These are phyloP conservation scores for Cyclostephanos tholiformis DNA, from an alignment of 108 stramenopile species.

Conservation along the genomic window DNA sequence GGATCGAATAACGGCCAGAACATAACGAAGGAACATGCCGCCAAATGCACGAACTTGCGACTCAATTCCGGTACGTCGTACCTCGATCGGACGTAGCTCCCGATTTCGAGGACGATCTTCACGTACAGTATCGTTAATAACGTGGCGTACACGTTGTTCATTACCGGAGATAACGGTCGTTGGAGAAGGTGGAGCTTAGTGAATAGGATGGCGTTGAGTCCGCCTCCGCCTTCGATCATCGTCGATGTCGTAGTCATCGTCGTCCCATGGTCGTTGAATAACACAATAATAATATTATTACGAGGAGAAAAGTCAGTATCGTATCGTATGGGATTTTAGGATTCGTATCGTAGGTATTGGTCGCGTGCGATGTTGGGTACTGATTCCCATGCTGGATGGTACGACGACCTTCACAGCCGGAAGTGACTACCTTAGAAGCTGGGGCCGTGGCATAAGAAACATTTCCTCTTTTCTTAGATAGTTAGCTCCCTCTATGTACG, in stretches of 20 bases:
- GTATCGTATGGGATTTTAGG: no score
- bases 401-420: no score
- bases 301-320: no score
- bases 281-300: no score
- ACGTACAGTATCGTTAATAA: slow-evolving; percentile 55
- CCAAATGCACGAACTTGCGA: slow-evolving; percentile 60
- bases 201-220: slow-evolving; percentile 9
- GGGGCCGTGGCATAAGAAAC: no score
- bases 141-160: slow-evolving; percentile 50
- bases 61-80: slow-evolving; percentile 37
- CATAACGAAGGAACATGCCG: slow-evolving; percentile 51
- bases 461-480: no score
- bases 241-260: not conserved
- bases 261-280: no score
- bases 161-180: slow-evolving; percentile 40
- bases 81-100: slow-evolving; percentile 30
- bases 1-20: slow-evolving; percentile 74
- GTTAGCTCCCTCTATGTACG: no score
- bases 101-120: slow-evolving; percentile 49
- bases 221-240: not conserved
- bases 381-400: no score
- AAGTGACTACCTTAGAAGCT: no score
- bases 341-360: no score
- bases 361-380: no score
- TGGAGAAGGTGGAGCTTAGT: not conserved